These are phyloP conservation scores for Grigorovia transvaalensis DNA, from an alignment of 805 yeast species.

Conservation along the genomic window DNA sequence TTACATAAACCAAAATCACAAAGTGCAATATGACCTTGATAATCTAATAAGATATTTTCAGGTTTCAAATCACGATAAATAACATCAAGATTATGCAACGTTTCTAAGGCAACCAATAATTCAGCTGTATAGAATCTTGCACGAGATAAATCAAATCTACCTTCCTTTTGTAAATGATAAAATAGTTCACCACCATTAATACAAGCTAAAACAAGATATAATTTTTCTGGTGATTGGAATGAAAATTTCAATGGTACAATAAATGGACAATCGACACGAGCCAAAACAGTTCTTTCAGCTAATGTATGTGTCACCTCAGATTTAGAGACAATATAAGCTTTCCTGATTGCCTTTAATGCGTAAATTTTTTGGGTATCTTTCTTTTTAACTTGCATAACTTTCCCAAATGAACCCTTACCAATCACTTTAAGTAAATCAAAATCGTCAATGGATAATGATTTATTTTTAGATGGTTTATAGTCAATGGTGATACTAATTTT, in stretches of 20 bases:
- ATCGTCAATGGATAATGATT: conserved; percentile 76
- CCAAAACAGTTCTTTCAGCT: conserved; percentile 91
- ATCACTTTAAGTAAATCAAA: conserved; percentile 89
- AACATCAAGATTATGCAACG: conserved; percentile 81
- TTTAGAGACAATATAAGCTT: conserved; percentile 87
- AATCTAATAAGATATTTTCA: conserved; percentile 85
- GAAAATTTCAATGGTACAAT: conserved; percentile 93
- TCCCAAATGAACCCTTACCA: conserved; percentile 97
- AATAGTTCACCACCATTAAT: conserved; percentile 96
- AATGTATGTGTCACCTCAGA: conserved; percentile 93
- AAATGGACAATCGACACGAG: conserved; percentile 87
- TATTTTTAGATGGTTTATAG: conserved; percentile 55
- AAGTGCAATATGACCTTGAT: conserved; percentile 94
- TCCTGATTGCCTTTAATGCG: conserved; percentile 87
- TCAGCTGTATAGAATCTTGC: conserved; percentile 93
- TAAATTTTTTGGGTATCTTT: conserved; percentile 91
- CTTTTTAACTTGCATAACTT: conserved; percentile 96
- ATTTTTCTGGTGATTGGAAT: conserved; percentile 93
- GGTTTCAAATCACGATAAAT: conserved; percentile 95
- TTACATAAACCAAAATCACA: conserved; percentile 97
- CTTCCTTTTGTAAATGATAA: conserved; percentile 85
- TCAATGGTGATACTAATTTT: conserved; percentile 54
- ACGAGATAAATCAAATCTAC: conserved; percentile 78
- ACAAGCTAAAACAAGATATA: conserved; percentile 82
- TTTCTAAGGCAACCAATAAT: conserved; percentile 83